Percentiles rank a stretch among this genome's conserved stretches.
Evolutionary conservation across 1,284 basidiomycete genomes (phyloP).

Genomic region (Flammula alnicola): DNA sequence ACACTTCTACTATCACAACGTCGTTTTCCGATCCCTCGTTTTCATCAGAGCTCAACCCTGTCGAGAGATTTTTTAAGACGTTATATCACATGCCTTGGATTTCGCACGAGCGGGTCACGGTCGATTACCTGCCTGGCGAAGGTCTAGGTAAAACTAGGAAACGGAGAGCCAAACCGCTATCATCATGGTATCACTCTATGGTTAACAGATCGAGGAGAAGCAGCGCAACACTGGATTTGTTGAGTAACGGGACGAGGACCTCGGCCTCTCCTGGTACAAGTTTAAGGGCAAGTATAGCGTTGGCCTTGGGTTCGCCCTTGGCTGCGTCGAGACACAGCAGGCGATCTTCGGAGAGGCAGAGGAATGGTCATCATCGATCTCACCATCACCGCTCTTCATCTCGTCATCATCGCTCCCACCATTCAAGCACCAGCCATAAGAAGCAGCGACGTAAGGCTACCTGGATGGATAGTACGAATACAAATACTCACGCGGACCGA

Average conservation of each 20-base stretch:
- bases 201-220: conserved; percentile 16
- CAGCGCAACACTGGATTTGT: conserved; percentile 23
- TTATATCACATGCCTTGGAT: conserved; percentile 45
- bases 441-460: conserved; percentile 16
- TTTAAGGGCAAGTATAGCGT: conserved; percentile 11
- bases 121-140: conserved; percentile 39
- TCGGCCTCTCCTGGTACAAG: conserved; percentile 12
- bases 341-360: conserved; percentile 12
- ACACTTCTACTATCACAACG: conserved; percentile 20
- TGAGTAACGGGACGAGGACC: conserved; percentile 24
- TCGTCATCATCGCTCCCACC: conserved; percentile 15
- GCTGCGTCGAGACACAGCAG: conserved; percentile 12
- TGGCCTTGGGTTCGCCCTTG: conserved; percentile 13
- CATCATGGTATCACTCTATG: conserved; percentile 22
- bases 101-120: conserved; percentile 40
- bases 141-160: conserved; percentile 21
- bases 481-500: conserved; percentile 14
- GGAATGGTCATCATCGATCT: conserved; percentile 18
- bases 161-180: conserved; percentile 9
- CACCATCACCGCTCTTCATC: conserved; percentile 14
- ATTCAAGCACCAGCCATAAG: conserved; percentile 5
- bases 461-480: conserved; percentile 17
- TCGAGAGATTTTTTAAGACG: conserved; percentile 41
- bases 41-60: conserved; percentile 38
- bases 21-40: conserved; percentile 42